Evolutionary conservation across 148 eudicot species (phyloP).

Genomic region (Rhododendron vialii): DNA sequence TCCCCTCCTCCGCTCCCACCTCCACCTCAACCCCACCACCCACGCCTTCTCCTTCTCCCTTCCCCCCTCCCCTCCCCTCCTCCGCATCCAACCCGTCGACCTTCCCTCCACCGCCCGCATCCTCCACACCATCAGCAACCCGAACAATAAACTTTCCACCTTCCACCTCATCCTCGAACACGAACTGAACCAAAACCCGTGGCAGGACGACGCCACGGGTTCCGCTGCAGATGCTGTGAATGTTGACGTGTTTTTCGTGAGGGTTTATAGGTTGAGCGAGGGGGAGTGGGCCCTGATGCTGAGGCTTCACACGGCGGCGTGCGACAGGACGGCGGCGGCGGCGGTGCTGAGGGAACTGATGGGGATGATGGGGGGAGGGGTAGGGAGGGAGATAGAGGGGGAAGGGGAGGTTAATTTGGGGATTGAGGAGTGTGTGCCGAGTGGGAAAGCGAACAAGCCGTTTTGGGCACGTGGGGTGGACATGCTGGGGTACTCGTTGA

Average conservation of each 20-base stretch:
- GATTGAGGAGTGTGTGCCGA: conserved; percentile 66
- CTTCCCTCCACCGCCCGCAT: conserved; percentile 36
- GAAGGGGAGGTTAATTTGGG: conserved; percentile 35
- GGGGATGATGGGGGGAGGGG: conserved; percentile 24
- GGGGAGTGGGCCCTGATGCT: conserved; percentile 44
- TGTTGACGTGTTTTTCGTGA: conserved; percentile 45
- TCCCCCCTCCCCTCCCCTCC: conserved; percentile 25
- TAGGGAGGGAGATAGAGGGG: not conserved
- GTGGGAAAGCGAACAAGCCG: conserved; percentile 54
- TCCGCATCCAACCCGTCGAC: conserved; percentile 31
- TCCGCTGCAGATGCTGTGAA: not conserved
- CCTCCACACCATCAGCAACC: not conserved
- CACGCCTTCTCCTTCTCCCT: conserved; percentile 37
- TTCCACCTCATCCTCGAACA: conserved; percentile 60
- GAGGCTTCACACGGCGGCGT: conserved; percentile 64
- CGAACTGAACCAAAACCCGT: conserved; percentile 54
- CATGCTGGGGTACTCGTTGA: conserved; percentile 79
- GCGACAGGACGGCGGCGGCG: conserved; percentile 66
- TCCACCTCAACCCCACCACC: conserved; percentile 32
- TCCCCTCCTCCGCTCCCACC: conserved; percentile 64
- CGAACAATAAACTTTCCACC: conserved; percentile 11
- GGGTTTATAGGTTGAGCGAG: conserved; percentile 30
- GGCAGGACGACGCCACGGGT: conserved; percentile 23
- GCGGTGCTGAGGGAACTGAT: conserved; percentile 46
- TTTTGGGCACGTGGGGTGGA: conserved; percentile 82